Base-by-base conservation (phyloP, 1,284 basidiomycete species). In the Puccinia coronata region DNA sequence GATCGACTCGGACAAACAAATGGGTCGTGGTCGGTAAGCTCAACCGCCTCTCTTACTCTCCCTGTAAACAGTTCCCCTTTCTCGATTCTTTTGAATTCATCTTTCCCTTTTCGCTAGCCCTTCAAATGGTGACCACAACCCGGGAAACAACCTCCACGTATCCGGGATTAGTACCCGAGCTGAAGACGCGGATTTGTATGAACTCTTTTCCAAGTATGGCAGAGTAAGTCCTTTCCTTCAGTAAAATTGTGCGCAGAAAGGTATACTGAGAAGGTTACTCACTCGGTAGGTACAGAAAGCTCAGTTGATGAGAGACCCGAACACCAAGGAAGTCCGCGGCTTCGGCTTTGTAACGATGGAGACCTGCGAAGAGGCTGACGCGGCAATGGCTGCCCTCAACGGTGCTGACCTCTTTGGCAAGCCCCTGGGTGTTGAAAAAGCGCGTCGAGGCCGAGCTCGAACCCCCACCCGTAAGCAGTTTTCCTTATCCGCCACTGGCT, bases 271-370 rank as follows among this genome's bases (percentile, higher is more conserved):
- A 39, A 18, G 23, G 53, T 39, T 76, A 12, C 31, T 20, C 53
- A 1, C 36, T 43, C n/a, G 31, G 57, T 43, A 89, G 88, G 86
- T 89, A 67, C 83, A 86, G 82, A 89, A 97, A 87, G 93, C 92
- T 61, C 93, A 94, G 82, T 92, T 98, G 87, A 98, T 98, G 94
- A 92, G 92, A 85, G 96, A 99, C 88, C 96, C 96, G 36, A 96
- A 98, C 88, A 92, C 92, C 82, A 92, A 94, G 85, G 96, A 98
- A 86, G 95, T 95, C 79, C 93, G 96, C 85, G 96, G 96, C 49
- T 98, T 99, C 84, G 96, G 94, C 59, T 99, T 99, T 87, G 96
- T 99, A 85, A 98, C 95, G 81, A 96, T 96, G 91, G 93, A 94
- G 86, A 90, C 90, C 53, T 86, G 85, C 59, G 93, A 94, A 84